Evolutionary conservation across 2,329 filamentous ascomycete species (phyloP), one percentile per base, ranked within the genome.

Genomic region (Colletotrichum truncatum): DNA sequence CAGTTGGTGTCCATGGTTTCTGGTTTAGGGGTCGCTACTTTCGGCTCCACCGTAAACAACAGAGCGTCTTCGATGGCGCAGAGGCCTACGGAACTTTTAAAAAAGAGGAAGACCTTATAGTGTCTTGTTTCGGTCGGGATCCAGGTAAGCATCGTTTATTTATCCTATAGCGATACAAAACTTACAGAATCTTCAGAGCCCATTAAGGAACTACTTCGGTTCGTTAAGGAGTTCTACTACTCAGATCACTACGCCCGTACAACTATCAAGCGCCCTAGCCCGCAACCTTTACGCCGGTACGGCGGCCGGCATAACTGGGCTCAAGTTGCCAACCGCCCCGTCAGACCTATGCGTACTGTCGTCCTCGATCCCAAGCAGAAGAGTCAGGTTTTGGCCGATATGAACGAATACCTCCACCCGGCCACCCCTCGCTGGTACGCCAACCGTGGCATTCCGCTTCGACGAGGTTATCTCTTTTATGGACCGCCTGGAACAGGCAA

Each of bases 321-420:
- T 38, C 80, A 84, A 66, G 85, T 89, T 23, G 85, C 87, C 1
- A 82, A 86, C 26, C 81, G 92, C 2, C 91, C 91, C 0, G 87
- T 90, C 6, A 81, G 92, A 14, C 89, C 90, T 1, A 91, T 95
- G 81, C 83, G 85, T 52, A 95, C 92, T 0, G 92, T 97, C 1
- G 89, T 94, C 2, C 82, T 96, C 4, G 91, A 93, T 67, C 80
- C 84, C 8, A 75, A 82, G 46, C 86, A 92, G 72, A 95, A 94
- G 76, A 79, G 84, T 2, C 82, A 84, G 30, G 82, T 95, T 4
- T 77, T 94, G 9, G 80, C 81, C 25, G 93, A 96, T 70, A 90
- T 95, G 71, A 92, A 92, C 69, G 91, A 94, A 70, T 95, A 93
- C 68, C 81, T 96, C 0, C 87, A 93, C 57, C 91, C 92, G 0